A percentile compares a stretch with the other conserved stretches of the same genome.
phyloP scores from a whole-genome alignment of 2,329 filamentous ascomycete species.

The Fusarium marasasianum region DNA sequence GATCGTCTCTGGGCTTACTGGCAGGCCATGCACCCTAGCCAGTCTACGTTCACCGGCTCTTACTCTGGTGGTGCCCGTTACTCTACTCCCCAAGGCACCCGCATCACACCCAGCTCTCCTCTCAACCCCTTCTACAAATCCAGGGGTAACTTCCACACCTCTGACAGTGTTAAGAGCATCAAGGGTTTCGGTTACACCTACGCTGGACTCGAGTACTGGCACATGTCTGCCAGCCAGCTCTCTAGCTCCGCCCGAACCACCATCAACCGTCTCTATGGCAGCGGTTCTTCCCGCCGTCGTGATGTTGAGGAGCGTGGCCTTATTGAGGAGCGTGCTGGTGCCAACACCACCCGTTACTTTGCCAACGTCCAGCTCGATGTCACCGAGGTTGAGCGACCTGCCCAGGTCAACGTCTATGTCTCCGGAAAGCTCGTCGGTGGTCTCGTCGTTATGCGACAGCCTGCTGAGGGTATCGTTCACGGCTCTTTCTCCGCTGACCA shows the following conservation, averaged over 20 bases:
- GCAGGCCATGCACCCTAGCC: slow-evolving; percentile 54
- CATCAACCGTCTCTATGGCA: slow-evolving; percentile 49
- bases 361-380: slow-evolving; percentile 48
- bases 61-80: slow-evolving; percentile 51
- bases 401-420: slow-evolving; percentile 48
- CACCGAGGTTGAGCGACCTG: slow-evolving; percentile 49
- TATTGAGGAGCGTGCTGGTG: slow-evolving; percentile 19
- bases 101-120: slow-evolving; percentile 55
- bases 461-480: slow-evolving; percentile 44
- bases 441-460: slow-evolving; percentile 51
- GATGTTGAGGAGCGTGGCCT: slow-evolving; percentile 26
- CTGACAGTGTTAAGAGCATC: slow-evolving; percentile 46
- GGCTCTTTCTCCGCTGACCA: slow-evolving; percentile 58
- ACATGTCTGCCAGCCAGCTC: slow-evolving; percentile 45
- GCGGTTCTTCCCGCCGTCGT: slow-evolving; percentile 21
- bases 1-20: slow-evolving; percentile 71
- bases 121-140: slow-evolving; percentile 61
- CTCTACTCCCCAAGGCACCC: slow-evolving; percentile 51
- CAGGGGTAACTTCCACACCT: slow-evolving; percentile 55
- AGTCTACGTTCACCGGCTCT: slow-evolving; percentile 48
- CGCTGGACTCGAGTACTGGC: slow-evolving; percentile 49
- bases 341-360: slow-evolving; percentile 47
- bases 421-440: slow-evolving; percentile 46
- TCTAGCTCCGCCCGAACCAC: slow-evolving; percentile 43
- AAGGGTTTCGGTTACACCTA: slow-evolving; percentile 53